A percentile compares a stretch with the other conserved stretches of the same genome.
Evolutionary conservation across 495 filamentous ascomycete species (phyloP).

Genomic region (Podospora comata): DNA sequence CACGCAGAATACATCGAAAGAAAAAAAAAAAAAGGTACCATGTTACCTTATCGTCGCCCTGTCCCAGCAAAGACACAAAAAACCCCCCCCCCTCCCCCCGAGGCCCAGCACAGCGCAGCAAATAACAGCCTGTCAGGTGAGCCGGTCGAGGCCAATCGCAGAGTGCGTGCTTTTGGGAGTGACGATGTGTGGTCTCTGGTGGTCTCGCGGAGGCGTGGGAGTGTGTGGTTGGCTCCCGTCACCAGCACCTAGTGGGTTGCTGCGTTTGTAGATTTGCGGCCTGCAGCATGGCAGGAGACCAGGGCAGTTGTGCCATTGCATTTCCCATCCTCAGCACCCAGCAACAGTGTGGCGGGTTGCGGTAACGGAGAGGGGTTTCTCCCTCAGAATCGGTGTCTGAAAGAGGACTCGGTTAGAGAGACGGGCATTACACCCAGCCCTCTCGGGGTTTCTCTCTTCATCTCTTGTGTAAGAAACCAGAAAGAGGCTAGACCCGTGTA

Average conservation of each 20-base stretch:
- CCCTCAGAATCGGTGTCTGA: not conserved
- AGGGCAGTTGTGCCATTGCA: not conserved
- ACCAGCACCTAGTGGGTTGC: not conserved
- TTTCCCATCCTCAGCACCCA: not conserved
- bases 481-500: not conserved
- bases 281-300: not conserved
- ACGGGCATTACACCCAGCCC: not conserved
- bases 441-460: not conserved
- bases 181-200: not conserved
- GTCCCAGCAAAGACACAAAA: not conserved
- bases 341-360: not conserved
- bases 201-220: constrained; percentile 18
- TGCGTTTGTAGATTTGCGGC: not conserved
- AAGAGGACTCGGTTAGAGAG: not conserved
- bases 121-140: not conserved
- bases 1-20: not conserved
- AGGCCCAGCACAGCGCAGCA: not conserved
- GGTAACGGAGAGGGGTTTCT: not conserved
- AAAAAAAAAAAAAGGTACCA: not conserved
- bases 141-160: not conserved
- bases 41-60: not conserved
- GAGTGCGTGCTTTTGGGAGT: not conserved
- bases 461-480: not conserved
- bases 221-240: constrained; percentile 26
- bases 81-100: too few species aligned